phyloP scores from a whole-genome alignment of 192 early-diverging fungal genomes.

The Phlyctochytrium planicorne region DNA sequence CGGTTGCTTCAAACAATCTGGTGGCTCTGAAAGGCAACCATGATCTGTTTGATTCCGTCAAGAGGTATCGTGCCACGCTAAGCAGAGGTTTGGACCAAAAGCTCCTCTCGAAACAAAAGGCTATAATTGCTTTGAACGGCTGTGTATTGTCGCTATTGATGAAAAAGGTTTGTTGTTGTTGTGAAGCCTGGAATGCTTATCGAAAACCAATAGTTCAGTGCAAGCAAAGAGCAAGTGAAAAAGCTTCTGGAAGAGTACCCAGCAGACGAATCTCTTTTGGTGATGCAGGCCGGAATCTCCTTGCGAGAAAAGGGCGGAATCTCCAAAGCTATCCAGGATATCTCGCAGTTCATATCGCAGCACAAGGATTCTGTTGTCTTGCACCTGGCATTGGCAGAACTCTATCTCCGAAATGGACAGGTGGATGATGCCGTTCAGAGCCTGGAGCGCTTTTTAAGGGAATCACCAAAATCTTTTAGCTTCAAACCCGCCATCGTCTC shows the following conservation, averaged over 20 bases:
- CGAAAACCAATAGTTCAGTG: slow-evolving; percentile 34
- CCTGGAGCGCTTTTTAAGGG: neutral
- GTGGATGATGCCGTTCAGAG: slow-evolving; percentile 46
- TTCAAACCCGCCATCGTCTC: slow-evolving; percentile 68
- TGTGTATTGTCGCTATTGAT: slow-evolving; percentile 43
- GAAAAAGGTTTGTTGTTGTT: slow-evolving; percentile 15
- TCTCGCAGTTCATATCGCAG: slow-evolving; percentile 28
- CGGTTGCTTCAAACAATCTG: slow-evolving; percentile 71
- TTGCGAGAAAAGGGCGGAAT: slow-evolving; percentile 54
- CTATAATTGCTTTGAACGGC: slow-evolving; percentile 64
- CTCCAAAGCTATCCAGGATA: slow-evolving; percentile 57
- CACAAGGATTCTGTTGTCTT: slow-evolving; percentile 37
- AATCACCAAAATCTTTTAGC: slow-evolving; percentile 14
- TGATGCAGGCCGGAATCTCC: slow-evolving; percentile 58
- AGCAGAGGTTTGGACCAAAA: slow-evolving; percentile 59
- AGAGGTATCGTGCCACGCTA: slow-evolving; percentile 55
- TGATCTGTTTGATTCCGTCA: slow-evolving; percentile 57
- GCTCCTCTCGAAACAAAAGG: slow-evolving; percentile 55
- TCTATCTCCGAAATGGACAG: slow-evolving; percentile 51
- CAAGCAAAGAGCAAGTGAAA: slow-evolving; percentile 51
- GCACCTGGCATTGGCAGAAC: slow-evolving; percentile 63
- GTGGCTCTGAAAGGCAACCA: slow-evolving; percentile 53
- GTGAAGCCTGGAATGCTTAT: neutral
- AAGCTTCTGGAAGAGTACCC: slow-evolving; percentile 58
- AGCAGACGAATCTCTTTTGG: slow-evolving; percentile 54